phyloP scores from a whole-genome alignment of 139 green algal genomes.

The Auxenochlorella pyrenoidosa region DNA sequence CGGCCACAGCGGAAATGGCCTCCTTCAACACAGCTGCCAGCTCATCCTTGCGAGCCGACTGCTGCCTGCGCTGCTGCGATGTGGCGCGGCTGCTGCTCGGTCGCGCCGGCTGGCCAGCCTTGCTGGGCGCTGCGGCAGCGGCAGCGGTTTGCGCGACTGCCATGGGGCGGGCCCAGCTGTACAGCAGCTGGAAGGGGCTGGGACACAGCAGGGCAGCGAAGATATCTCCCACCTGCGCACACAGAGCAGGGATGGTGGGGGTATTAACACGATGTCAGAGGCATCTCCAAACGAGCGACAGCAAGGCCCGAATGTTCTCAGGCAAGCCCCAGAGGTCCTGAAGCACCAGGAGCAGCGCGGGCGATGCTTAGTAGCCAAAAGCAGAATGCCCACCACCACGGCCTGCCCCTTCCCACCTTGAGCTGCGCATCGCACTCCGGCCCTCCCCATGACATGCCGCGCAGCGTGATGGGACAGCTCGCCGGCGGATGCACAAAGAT shows the following conservation, averaged over 20 bases:
- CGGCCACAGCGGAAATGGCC: background rate
- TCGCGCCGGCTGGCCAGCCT: background rate
- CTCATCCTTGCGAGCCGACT: conserved; percentile 10
- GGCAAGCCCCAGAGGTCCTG: too few relatives aligned
- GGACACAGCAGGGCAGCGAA: conserved; percentile 8
- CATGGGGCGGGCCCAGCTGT: background rate
- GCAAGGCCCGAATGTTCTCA: too few relatives aligned
- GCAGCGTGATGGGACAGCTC: conserved; percentile 24
- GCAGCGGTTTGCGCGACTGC: background rate
- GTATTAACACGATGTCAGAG: background rate
- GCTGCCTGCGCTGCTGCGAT: background rate
- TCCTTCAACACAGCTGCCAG: background rate
- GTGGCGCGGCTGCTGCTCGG: background rate
- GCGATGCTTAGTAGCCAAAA: background rate
- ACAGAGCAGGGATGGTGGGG: too few relatives aligned
- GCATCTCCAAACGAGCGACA: too few relatives aligned
- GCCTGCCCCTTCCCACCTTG: background rate
- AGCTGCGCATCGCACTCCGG: conserved; percentile 25
- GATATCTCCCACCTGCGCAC: conserved; percentile 28
- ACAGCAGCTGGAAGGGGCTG: conserved; percentile 36
- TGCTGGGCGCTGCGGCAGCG: background rate
- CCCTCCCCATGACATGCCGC: conserved; percentile 21
- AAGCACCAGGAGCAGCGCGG: background rate
- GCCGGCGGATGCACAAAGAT: conserved; percentile 12
- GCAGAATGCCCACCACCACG: background rate